Conservation (phyloP, 2,329 filamentous ascomycete genomes). For the Xylariales sp. region DNA sequence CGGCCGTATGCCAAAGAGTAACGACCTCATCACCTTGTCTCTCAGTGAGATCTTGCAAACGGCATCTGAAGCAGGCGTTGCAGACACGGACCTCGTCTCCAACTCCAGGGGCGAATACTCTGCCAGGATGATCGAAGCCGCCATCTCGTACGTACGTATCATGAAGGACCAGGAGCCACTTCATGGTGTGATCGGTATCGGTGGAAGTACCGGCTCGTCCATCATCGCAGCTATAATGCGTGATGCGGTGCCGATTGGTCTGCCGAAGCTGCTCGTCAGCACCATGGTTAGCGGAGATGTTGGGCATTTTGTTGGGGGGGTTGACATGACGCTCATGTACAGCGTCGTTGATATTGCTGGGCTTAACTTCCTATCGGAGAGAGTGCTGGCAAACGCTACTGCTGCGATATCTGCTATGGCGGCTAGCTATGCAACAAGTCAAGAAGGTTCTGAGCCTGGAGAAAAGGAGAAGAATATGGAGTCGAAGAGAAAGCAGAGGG, state of each 20-base stretch:
- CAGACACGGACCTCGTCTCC: background rate
- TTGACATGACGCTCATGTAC: constrained; percentile 66
- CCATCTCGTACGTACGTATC: background rate
- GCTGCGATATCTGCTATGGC: constrained; percentile 58
- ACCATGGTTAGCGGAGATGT: constrained; percentile 66
- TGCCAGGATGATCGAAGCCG: background rate
- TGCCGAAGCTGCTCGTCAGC: constrained; percentile 67
- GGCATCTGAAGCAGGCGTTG: background rate
- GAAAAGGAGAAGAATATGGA: background rate
- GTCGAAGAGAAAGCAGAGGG: constrained; percentile 35
- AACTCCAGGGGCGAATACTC: background rate
- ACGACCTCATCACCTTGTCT: background rate
- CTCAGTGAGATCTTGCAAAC: background rate
- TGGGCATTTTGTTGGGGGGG: constrained; percentile 59
- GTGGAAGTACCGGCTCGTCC: constrained; percentile 59
- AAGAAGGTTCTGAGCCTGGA: background rate
- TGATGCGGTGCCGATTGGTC: constrained; percentile 54
- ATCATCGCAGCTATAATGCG: constrained; percentile 59
- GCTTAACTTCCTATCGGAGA: constrained; percentile 52
- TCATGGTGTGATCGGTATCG: constrained; percentile 53
- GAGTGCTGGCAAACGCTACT: constrained; percentile 58
- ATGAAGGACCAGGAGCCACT: background rate
- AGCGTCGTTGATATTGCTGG: constrained; percentile 68
- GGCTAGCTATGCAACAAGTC: constrained; percentile 29
- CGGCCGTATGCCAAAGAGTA: background rate